These are phyloP conservation scores for Colletotrichum spaethianum DNA, from an alignment of 2,329 filamentous ascomycete species.

Conservation along the genomic window DNA sequence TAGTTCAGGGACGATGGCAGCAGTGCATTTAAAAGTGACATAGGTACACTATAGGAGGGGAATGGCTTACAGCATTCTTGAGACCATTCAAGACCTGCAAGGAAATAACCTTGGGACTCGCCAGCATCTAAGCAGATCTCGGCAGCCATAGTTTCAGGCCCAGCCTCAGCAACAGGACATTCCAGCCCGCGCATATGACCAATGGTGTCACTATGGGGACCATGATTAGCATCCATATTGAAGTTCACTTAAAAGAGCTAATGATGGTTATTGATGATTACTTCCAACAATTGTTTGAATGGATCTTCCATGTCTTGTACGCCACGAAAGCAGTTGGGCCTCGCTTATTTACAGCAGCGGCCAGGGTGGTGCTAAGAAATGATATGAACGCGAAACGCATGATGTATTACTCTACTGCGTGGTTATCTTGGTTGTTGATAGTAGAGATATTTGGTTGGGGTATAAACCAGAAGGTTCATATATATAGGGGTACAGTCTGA, in stretches of 20 bases:
- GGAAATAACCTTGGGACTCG: not conserved
- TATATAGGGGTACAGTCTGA: no score
- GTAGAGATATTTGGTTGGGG: no score
- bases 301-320: not conserved
- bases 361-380: not conserved
- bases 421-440: no score
- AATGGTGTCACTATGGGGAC: not conserved
- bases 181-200: not conserved
- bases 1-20: not conserved
- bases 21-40: not conserved
- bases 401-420: no score
- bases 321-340: not conserved
- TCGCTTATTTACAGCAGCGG: not conserved
- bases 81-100: not conserved
- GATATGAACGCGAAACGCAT: no score
- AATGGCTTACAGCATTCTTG: not conserved
- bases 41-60: not conserved
- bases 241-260: not conserved
- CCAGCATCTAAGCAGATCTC: not conserved
- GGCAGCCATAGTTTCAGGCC: not conserved
- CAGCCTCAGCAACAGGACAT: not conserved
- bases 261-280: not conserved
- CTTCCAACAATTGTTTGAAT: not conserved
- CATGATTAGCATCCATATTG: not conserved
- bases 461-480: no score